phyloP scores from a whole-genome alignment of 345 rosid species.

The Noccaea bulbosa region DNA sequence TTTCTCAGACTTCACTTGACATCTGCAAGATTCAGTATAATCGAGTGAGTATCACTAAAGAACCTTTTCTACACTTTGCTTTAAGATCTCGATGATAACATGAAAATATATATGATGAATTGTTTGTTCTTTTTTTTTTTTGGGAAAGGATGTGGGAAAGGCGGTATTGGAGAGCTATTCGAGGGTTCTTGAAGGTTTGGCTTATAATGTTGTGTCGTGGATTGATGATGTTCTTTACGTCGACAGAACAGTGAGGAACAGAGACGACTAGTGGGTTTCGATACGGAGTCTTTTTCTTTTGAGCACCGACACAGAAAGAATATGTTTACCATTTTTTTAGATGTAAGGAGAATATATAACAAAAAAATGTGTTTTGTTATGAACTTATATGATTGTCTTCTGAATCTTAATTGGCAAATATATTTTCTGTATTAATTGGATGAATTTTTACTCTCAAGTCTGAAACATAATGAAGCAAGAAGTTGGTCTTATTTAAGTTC shows the following conservation, averaged over 20 bases:
- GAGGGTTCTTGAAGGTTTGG: conserved; percentile 85
- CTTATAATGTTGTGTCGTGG: conserved; percentile 90
- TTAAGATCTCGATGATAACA: not conserved
- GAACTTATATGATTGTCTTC: no score
- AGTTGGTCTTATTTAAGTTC: conserved; percentile 21
- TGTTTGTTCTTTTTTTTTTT: not conserved
- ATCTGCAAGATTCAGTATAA: conserved; percentile 91
- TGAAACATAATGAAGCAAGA: conserved; percentile 19
- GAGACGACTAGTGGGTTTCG: conserved; percentile 44
- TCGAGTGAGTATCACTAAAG: conserved; percentile 48
- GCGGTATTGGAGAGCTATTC: conserved; percentile 92
- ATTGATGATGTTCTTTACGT: conserved; percentile 84
- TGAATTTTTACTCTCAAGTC: no score
- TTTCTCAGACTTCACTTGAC: conserved; percentile 91
- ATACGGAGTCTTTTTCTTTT: not conserved
- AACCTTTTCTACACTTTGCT: not conserved
- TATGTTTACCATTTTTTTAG: not conserved
- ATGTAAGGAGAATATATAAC: conserved; percentile 22
- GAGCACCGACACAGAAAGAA: no score
- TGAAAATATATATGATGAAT: not conserved
- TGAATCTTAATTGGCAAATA: conserved; percentile 18
- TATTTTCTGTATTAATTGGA: no score
- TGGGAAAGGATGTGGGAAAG: conserved; percentile 83
- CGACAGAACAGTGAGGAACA: conserved; percentile 59
- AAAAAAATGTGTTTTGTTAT: conserved; percentile 14